Evolutionary conservation across 768 basidiomycete species (phyloP).

Genomic region (Boletus vermiculosoides): DNA sequence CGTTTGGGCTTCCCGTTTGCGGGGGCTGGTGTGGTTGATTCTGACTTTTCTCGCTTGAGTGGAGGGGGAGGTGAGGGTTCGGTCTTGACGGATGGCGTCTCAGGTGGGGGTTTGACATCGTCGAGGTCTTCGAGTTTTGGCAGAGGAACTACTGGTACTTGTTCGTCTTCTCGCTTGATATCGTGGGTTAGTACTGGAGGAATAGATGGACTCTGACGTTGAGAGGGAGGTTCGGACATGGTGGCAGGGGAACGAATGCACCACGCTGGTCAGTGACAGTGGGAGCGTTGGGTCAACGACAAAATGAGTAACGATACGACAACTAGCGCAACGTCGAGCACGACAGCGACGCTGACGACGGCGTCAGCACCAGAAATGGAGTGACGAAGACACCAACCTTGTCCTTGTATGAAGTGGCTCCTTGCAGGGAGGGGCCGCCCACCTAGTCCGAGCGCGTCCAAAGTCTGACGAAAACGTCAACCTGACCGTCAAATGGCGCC

Average conservation of each 20-base stretch:
- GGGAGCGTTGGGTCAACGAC: slow-evolving; percentile 16
- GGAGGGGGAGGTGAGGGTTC: slow-evolving; percentile 32
- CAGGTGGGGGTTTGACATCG: slow-evolving; percentile 27
- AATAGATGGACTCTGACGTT: slow-evolving; percentile 30
- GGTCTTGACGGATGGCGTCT: slow-evolving; percentile 29
- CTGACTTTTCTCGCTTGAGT: slow-evolving; percentile 34
- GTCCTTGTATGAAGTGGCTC: slow-evolving; percentile 20
- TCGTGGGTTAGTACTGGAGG: slow-evolving; percentile 9
- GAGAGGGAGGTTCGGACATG: slow-evolving; percentile 31
- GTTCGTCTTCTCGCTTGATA: slow-evolving; percentile 15
- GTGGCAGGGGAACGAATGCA: slow-evolving; percentile 19
- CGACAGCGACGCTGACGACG: slow-evolving; percentile 12
- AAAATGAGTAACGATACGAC: slow-evolving; percentile 24
- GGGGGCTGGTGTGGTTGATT: slow-evolving; percentile 36
- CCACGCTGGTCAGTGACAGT: slow-evolving; percentile 18
- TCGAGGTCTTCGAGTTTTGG: slow-evolving; percentile 23
- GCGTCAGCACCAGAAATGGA: slow-evolving; percentile 14
- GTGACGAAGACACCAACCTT: slow-evolving; percentile 21
- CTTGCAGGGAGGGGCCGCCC: neutral
- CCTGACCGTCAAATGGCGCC: slow-evolving; percentile 22
- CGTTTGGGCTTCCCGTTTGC: slow-evolving; percentile 37
- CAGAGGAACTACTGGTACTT: slow-evolving; percentile 4
- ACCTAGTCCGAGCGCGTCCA: neutral
- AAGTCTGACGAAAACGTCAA: slow-evolving; percentile 14
- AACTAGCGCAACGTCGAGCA: slow-evolving; percentile 22